Evolutionary conservation across 83 land plant genomes (phyloP).

Genomic region (Picea abies): DNA sequence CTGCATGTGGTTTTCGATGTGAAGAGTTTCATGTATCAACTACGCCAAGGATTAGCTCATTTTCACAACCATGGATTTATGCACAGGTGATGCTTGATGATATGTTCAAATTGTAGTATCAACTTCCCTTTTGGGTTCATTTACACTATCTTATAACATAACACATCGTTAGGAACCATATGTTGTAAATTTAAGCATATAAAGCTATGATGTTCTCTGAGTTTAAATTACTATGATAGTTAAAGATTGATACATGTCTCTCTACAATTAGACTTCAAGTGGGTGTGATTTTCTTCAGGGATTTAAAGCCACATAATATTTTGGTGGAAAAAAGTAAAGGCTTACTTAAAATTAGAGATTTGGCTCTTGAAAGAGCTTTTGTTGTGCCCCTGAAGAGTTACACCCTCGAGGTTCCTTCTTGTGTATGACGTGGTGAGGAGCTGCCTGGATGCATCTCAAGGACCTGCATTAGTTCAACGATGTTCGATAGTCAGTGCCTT

Average conservation of each 20-base stretch:
- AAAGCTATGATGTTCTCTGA: not conserved
- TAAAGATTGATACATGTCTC: not conserved
- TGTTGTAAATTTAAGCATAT: not conserved
- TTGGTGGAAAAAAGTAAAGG: too few species aligned
- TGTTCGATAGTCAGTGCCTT: too few species aligned
- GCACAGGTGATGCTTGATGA: conserved; percentile 67
- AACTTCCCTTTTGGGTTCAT: not conserved
- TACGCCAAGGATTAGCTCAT: conserved; percentile 90
- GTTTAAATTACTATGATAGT: not conserved
- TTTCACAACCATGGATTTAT: conserved; percentile 93
- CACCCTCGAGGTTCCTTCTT: too few species aligned
- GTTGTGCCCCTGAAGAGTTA: too few species aligned
- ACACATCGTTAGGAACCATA: not conserved
- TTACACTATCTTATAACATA: not conserved
- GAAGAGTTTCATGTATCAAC: conserved; percentile 92
- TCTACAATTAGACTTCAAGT: not conserved
- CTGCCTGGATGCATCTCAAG: too few species aligned
- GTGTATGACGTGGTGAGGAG: too few species aligned
- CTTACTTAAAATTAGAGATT: too few species aligned
- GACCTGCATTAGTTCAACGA: too few species aligned
- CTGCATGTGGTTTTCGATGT: not conserved
- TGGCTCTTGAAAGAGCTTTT: too few species aligned
- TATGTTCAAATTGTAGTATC: not conserved
- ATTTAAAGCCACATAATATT: too few species aligned
- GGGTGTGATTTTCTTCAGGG: too few species aligned